A percentile compares a stretch with the other conserved stretches of the same genome.
Conservation (phyloP, 345 rosid genomes). For the Salix arbutifolia region DNA sequence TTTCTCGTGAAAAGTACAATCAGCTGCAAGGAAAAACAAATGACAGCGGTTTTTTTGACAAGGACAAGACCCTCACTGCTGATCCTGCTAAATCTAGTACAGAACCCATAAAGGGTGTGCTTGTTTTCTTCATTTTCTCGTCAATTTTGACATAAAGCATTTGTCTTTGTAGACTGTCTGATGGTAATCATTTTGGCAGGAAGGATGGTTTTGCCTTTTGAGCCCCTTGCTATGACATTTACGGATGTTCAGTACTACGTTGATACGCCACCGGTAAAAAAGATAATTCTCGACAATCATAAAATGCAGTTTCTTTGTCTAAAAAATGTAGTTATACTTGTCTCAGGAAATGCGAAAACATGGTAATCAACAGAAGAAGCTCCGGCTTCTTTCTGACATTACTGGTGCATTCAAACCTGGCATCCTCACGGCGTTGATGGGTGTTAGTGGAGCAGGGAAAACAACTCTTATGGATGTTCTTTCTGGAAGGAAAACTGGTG, state of each 20-base stretch:
- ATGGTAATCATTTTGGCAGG: conserved; percentile 30
- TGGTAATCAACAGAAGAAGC: conserved; percentile 42
- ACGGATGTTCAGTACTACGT: conserved; percentile 54
- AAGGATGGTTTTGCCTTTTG: conserved; percentile 62
- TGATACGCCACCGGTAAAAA: conserved; percentile 61
- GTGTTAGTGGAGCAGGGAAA: conserved; percentile 88
- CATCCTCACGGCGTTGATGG: conserved; percentile 76
- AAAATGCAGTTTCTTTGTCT: background rate
- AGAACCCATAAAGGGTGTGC: conserved; percentile 25
- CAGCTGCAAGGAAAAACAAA: conserved; percentile 41
- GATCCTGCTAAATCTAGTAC: background rate
- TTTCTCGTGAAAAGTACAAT: conserved; percentile 53
- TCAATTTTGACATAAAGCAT: too few relatives aligned
- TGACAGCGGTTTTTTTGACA: background rate
- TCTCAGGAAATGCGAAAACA: conserved; percentile 52
- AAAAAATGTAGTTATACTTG: background rate
- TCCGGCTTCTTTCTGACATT: conserved; percentile 62
- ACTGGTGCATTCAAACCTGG: conserved; percentile 74
- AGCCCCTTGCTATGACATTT: conserved; percentile 53
- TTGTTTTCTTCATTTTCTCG: background rate
- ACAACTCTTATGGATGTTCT: conserved; percentile 86
- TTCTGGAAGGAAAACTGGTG: conserved; percentile 76
- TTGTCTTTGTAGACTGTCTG: background rate
- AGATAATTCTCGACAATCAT: background rate
- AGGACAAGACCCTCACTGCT: background rate